These are phyloP conservation scores for Globisporangium canariense DNA, from an alignment of 352 stramenopile species.

Conservation along the genomic window DNA sequence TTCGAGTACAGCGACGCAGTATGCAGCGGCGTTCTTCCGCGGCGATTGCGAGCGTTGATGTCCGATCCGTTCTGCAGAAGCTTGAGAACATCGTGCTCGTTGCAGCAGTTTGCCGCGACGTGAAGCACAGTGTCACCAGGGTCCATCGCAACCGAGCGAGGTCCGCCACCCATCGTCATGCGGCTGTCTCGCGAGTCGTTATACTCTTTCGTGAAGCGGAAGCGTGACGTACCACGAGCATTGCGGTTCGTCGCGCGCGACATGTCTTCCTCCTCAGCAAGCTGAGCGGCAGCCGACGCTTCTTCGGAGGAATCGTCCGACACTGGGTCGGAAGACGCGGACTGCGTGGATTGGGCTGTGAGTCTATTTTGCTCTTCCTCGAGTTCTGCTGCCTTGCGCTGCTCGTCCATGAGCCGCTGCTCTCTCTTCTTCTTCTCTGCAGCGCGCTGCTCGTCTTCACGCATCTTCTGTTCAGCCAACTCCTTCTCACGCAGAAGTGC, in stretches of 20 bases:
- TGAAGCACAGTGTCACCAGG: constrained; percentile 85
- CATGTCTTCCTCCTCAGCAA: constrained; percentile 14
- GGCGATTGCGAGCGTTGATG: constrained; percentile 80
- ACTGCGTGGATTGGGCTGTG: constrained; percentile 45
- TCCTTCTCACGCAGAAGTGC: constrained; percentile 37
- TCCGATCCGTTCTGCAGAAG: constrained; percentile 85
- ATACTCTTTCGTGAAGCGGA: constrained; percentile 85
- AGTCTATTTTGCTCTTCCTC: constrained; percentile 57
- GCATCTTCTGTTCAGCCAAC: constrained; percentile 28
- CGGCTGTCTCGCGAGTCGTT: constrained; percentile 37
- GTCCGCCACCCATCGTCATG: constrained; percentile 40
- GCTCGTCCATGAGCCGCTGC: constrained; percentile 36
- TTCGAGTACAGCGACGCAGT: constrained; percentile 81
- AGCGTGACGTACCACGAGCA: constrained; percentile 53
- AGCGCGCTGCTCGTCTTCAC: constrained; percentile 32
- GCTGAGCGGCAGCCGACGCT: constrained; percentile 19
- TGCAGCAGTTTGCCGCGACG: constrained; percentile 83
- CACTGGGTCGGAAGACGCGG: constrained; percentile 59
- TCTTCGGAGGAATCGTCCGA: constrained; percentile 76
- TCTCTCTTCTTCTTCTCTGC: constrained; percentile 18
- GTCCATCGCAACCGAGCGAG: constrained; percentile 79
- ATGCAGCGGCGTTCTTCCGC: constrained; percentile 75
- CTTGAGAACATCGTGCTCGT: constrained; percentile 82
- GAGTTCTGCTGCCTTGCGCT: constrained; percentile 42
- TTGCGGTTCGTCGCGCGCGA: constrained; percentile 20